Base-by-base conservation (phyloP, 169 alveolate species). In the Plasmodium berghei region DNA sequence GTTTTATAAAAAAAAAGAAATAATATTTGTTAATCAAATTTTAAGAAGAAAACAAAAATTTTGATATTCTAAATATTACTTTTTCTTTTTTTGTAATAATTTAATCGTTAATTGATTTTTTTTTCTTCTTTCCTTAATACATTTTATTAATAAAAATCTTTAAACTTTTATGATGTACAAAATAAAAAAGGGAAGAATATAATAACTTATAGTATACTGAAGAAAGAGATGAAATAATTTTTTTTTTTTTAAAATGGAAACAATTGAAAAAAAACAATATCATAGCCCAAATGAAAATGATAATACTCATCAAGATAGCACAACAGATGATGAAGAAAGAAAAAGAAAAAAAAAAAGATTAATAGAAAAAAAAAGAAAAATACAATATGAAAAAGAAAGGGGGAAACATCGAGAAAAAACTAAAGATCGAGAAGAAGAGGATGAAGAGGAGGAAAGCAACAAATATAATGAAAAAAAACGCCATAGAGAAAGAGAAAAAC, bases 241-340 rank as follows among this genome's bases (percentile, higher is more conserved):
- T 34, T 34, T 34, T 16, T 14, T 28, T 16, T 9, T 12, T 48
- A 49, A 77, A 64, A 42, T 24, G 67, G 75, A 48, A 9, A 48
- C 59, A 42, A 6, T 10, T 8, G 89, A 77, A 24, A 77, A 62
- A 58, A 77, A 64, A 67, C 16, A 62, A 55, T 63, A 77, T 28
- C 61, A 45, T 16, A 64, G 77, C 58, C 40, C 89, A 4, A 63
- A 26, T 26, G 89, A 77, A 48, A 24, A 9, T 14, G 20, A 28
- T 34, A 77, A 46, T 9, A 34, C 42, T 34, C 5, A 20, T 12
- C 70, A 77, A 45, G 88, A 63, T 10, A 18, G 10, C 42, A 52
- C 75, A 34, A 63, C 89, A 24, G 71, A 77, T 3, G 77, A 63
- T 10, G 89, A 49, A 64, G 56, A 45, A 61, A 70, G 22, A 16